Evolutionary conservation across 169 alveolate genomes (phyloP).

Genomic region (Plasmodium knowlesi): DNA sequence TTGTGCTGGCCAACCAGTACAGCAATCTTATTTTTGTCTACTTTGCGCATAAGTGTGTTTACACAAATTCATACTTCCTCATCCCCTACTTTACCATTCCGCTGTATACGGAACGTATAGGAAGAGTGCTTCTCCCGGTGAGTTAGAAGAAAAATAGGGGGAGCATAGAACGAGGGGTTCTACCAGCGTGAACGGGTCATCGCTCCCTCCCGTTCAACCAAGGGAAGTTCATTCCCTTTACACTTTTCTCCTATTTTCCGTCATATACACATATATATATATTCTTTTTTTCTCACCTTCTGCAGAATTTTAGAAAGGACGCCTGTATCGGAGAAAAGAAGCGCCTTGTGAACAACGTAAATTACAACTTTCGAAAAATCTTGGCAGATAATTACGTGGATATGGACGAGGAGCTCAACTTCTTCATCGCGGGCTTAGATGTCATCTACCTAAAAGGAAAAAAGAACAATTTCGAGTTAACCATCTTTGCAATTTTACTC

Average conservation of each 20-base stretch:
- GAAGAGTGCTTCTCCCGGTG: constrained; percentile 14
- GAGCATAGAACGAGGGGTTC: background rate
- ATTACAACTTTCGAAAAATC: constrained; percentile 39
- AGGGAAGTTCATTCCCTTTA: background rate
- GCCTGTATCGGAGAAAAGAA: background rate
- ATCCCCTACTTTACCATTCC: constrained; percentile 51
- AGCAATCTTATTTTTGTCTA: constrained; percentile 40
- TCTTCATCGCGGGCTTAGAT: constrained; percentile 67
- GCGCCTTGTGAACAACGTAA: constrained; percentile 42
- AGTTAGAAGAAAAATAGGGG: background rate
- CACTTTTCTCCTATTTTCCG: background rate
- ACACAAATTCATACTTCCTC: constrained; percentile 51
- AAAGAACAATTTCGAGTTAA: constrained; percentile 31
- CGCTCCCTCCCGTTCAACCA: background rate
- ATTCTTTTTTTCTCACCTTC: background rate
- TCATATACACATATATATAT: background rate
- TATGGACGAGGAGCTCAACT: constrained; percentile 7
- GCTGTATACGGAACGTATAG: constrained; percentile 39
- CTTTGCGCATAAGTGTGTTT: constrained; percentile 51
- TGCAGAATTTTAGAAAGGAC: constrained; percentile 34
- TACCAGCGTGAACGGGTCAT: background rate
- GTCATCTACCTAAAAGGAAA: constrained; percentile 28
- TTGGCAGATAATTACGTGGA: background rate
- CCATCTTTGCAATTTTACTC: constrained; percentile 42
- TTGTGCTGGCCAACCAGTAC: constrained; percentile 63